Conservation (phyloP, 2,329 filamentous ascomycete genomes). For the Hypomyces perniciosus region DNA sequence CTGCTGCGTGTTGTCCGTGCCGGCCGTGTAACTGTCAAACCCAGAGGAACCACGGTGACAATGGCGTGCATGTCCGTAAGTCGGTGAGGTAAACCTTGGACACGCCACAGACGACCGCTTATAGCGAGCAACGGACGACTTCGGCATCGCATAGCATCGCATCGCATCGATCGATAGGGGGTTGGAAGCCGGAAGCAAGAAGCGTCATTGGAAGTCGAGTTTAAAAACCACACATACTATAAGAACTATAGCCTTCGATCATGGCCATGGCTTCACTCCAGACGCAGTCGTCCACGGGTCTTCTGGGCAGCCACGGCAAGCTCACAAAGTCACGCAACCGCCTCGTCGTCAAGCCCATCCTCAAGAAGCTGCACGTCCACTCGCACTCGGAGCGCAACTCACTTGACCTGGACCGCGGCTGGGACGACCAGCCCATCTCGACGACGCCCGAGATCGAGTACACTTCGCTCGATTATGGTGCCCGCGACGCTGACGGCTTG, state of each 20-base stretch:
- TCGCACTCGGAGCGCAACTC: conserved; percentile 54
- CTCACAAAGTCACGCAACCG: conserved; percentile 42
- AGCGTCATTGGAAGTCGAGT: not conserved
- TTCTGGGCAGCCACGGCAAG: conserved; percentile 18
- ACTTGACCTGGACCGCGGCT: conserved; percentile 54
- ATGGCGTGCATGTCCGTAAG: conserved; percentile 11
- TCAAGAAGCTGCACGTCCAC: conserved; percentile 46
- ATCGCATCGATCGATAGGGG: not conserved
- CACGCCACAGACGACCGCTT: not conserved
- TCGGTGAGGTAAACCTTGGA: conserved; percentile 12
- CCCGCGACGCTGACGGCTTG: conserved; percentile 22
- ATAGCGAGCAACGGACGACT: conserved; percentile 6
- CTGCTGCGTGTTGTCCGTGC: not conserved
- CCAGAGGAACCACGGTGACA: conserved; percentile 11
- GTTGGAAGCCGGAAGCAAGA: too few species aligned
- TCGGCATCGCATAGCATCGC: conserved; percentile 5
- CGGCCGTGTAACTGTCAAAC: conserved; percentile 11
- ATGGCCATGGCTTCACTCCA: conserved; percentile 25
- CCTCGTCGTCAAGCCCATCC: conserved; percentile 53
- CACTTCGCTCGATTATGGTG: conserved; percentile 23
- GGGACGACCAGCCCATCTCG: conserved; percentile 44
- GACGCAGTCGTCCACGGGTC: conserved; percentile 15
- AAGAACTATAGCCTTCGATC: not conserved
- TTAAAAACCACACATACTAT: conserved; percentile 1
- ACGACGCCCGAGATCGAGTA: conserved; percentile 20